Evolutionary conservation across 164 flowering plant species (phyloP).

Genomic region (Vitis rotundifolia): DNA sequence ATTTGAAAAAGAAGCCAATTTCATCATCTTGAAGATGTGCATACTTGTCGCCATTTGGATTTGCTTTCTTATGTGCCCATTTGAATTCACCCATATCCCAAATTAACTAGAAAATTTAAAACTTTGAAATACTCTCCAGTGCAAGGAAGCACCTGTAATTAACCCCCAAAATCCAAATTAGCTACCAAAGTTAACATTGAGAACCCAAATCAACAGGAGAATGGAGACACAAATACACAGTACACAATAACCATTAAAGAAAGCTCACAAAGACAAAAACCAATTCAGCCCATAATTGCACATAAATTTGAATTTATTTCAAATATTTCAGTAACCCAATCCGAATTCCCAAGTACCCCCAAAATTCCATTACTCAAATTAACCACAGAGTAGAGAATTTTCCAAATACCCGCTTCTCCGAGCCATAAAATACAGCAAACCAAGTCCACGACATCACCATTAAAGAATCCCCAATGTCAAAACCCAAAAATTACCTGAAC

Average conservation of each 20-base stretch:
- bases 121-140: too few species aligned
- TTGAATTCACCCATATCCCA: too few species aligned
- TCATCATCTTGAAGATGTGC: too few species aligned
- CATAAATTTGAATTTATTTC: too few species aligned
- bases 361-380: background rate
- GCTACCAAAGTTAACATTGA: background rate
- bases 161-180: too few species aligned
- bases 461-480: background rate
- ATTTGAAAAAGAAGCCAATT: too few species aligned
- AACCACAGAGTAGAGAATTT: background rate
- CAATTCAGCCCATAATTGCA: background rate
- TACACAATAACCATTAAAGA: background rate
- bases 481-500: conserved; percentile 56
- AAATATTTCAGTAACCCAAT: too few species aligned
- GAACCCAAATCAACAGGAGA: background rate
- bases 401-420: background rate
- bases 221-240: background rate
- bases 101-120: too few species aligned
- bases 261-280: conserved; percentile 2
- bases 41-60: too few species aligned
- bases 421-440: conserved; percentile 4
- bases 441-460: background rate
- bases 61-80: too few species aligned
- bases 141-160: too few species aligned
- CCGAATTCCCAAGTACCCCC: too few species aligned